Percentiles rank a stretch among this genome's conserved stretches.
Conservation (phyloP, 495 filamentous ascomycete species). For the Penicillium argentinense region DNA sequence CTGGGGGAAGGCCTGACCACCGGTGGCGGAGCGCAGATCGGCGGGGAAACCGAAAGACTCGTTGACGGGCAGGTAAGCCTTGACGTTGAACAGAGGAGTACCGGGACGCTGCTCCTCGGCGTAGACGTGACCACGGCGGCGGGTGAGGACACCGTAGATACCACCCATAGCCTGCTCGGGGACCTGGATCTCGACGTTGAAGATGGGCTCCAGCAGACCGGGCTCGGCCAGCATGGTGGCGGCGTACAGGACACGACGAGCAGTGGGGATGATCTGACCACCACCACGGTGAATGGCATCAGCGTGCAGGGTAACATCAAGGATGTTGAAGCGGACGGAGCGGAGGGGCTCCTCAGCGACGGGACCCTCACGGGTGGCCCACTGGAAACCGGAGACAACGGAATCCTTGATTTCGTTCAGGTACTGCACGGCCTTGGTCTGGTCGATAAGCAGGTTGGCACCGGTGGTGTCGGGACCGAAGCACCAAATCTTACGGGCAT, state of each 20-base stretch:
- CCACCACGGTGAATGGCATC: constrained; percentile 99
- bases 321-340: constrained; percentile 94
- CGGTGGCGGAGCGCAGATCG: constrained; percentile 90
- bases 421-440: constrained; percentile 99
- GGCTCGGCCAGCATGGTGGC: constrained; percentile 88
- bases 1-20: constrained; percentile 98
- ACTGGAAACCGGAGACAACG: constrained; percentile 99
- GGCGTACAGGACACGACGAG: constrained; percentile 96
- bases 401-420: constrained; percentile 99
- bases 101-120: constrained; percentile 95
- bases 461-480: constrained; percentile 98
- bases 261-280: constrained; percentile 97
- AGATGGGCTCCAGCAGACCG: constrained; percentile 92
- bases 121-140: constrained; percentile 98
- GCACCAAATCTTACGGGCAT: constrained; percentile 99
- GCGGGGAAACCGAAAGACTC: constrained; percentile 99
- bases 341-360: constrained; percentile 98
- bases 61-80: constrained; percentile 98
- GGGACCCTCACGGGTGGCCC: constrained; percentile 97
- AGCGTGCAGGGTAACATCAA: constrained; percentile 99
- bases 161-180: constrained; percentile 99
- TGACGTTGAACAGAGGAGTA: constrained; percentile 99
- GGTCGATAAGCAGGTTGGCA: constrained; percentile 97
- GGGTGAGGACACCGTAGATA: constrained; percentile 99
- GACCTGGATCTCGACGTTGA: constrained; percentile 98